Percentiles rank a stretch among this genome's conserved stretches.
phyloP scores from a whole-genome alignment of 75 land plant species.

The Pinus albicaulis region DNA sequence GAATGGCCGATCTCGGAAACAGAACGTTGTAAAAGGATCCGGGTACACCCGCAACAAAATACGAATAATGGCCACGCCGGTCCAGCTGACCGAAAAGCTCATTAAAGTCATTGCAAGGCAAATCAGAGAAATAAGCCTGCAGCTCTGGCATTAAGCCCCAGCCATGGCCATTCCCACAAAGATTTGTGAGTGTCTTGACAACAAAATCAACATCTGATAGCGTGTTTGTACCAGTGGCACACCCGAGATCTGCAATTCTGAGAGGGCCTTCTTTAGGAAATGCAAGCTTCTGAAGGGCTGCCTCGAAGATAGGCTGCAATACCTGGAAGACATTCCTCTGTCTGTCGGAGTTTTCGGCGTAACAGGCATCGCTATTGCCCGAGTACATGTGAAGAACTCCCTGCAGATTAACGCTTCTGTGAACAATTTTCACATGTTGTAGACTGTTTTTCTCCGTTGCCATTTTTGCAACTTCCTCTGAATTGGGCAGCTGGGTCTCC shows the following conservation, averaged over 20 bases:
- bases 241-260: slow-evolving; percentile 22
- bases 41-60: no score
- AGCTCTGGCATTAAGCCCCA: background rate
- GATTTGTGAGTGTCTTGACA: background rate
- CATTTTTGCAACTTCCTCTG: no score
- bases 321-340: no score
- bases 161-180: background rate
- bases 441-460: no score
- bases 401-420: no score
- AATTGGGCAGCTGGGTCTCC: no score
- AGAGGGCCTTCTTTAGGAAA: slow-evolving; percentile 5
- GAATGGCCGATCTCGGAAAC: no score
- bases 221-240: slow-evolving; percentile 13
- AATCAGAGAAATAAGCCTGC: slow-evolving; percentile 20
- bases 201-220: slow-evolving; percentile 8
- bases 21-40: slow-evolving; percentile 10
- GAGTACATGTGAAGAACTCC: no score
- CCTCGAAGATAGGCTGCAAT: background rate
- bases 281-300: slow-evolving; percentile 6
- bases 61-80: background rate
- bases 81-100: slow-evolving; percentile 12
- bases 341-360: no score
- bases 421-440: no score
- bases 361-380: no score
- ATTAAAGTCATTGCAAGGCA: slow-evolving; percentile 2